A percentile compares a stretch with the other conserved stretches of the same genome.
Conservation (phyloP, 306 rosid genomes). For the Vigna nakashimae region DNA sequence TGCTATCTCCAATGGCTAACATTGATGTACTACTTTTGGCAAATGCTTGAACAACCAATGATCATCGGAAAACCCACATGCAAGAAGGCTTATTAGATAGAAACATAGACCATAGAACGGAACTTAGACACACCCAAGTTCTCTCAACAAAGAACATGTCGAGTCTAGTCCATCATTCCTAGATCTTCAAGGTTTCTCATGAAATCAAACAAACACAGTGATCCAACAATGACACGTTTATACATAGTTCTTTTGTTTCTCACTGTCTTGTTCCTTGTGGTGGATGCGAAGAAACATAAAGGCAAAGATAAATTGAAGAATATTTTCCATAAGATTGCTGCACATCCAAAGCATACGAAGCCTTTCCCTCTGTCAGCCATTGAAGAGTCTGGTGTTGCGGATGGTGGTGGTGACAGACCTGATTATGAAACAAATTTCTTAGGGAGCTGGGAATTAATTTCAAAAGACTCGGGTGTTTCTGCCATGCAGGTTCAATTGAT, state of each 20-base stretch:
- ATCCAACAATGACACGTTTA: conserved; percentile 52
- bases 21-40: conserved; percentile 37
- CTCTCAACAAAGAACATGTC: background rate
- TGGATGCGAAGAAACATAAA: background rate
- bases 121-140: background rate
- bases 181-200: background rate
- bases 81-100: conserved; percentile 41
- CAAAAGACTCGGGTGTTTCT: conserved; percentile 60
- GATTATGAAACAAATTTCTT: conserved; percentile 23
- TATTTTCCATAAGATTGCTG: background rate
- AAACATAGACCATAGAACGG: background rate
- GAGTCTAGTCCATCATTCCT: background rate
- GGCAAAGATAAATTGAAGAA: background rate
- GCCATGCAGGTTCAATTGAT: conserved; percentile 82
- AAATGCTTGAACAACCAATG: conserved; percentile 20
- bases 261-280: conserved; percentile 43
- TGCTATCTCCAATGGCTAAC: conserved; percentile 23
- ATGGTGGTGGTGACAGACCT: background rate
- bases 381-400: fast-evolving
- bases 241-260: conserved; percentile 46
- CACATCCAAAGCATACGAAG: no score
- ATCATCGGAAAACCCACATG: conserved; percentile 24
- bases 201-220: background rate
- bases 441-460: conserved; percentile 62
- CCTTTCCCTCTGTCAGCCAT: background rate